Base-by-base conservation (phyloP, 768 basidiomycete species). In the Lentinula sp. region DNA sequence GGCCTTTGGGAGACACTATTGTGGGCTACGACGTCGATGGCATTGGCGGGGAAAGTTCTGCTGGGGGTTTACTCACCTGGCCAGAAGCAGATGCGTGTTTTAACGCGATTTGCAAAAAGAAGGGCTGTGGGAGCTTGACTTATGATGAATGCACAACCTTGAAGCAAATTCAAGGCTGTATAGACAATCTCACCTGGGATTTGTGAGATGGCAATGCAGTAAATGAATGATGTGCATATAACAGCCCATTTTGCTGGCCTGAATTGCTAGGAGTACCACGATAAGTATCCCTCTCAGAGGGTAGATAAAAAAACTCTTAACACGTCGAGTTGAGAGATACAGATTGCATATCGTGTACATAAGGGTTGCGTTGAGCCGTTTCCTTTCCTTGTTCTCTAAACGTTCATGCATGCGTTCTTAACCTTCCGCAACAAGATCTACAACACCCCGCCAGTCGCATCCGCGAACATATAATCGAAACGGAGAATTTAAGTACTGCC, bases 131-230 rank as follows among this genome's bases (percentile, higher is more conserved):
- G 15, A 80, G 79, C 1, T 69, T 81, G 46, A 80, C 85, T 61
- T 89, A 89, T 59, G 85, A 89, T 68, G 80, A 80, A 68, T 64
- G 70, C 18, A 80, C 81, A 54, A 84, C 88, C 39, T 67, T 88
- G 61, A 80, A 78, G 54, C 79, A 84, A 60, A 84, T 89, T 61
- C 74, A 74, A 54, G 76, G 79, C 16, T 85, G 85, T 67, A 74
- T 89, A 31, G 80, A 83, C 1, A 65, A 75, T 15, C 74, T 89
- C 45, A 82, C 86, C 5, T 72, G 62, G 34, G 71, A 70, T 6
- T 71, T 79, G 32, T 73, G 75, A 46, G 66, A 64, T 35, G 8
- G 4, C 31, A 18, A n/a, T 21, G 48, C 15, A 9, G 15, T 5
- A 34, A 9, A 16, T 6, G 4, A 11, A 15, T 51, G 1, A 8